Conservation (phyloP, 805 yeast species). For the Sungouiozyma intestinalis region DNA sequence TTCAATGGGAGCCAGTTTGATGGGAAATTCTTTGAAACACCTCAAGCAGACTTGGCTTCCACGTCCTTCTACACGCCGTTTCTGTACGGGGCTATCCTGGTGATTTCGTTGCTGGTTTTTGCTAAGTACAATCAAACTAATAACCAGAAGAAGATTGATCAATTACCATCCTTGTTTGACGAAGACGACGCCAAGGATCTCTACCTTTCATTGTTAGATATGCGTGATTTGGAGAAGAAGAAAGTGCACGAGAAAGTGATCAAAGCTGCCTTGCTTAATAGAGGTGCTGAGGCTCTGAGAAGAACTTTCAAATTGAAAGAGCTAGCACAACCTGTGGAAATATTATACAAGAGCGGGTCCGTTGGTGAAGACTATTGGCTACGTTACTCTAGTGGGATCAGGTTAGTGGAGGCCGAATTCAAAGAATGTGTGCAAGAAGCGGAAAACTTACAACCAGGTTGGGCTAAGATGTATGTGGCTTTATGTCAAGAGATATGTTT, state of each 20-base stretch:
- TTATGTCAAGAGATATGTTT: conserved; percentile 83
- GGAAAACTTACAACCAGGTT: conserved; percentile 59
- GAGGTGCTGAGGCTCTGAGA: conserved; percentile 83
- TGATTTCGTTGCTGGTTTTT: conserved; percentile 58
- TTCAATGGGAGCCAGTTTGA: conserved; percentile 5
- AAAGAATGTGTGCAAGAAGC: conserved; percentile 69
- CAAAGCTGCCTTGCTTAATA: conserved; percentile 54
- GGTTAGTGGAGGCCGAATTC: conserved; percentile 72
- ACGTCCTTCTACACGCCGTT: conserved; percentile 64
- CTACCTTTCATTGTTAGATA: conserved; percentile 47
- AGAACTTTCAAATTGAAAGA: conserved; percentile 77
- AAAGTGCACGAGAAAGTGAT: conserved; percentile 70
- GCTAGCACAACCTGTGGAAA: conserved; percentile 54
- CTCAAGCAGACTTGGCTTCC: conserved; percentile 26
- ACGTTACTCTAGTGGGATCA: conserved; percentile 66
- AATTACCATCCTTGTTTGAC: conserved; percentile 63
- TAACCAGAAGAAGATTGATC: conserved; percentile 37
- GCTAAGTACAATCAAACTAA: conserved; percentile 59
- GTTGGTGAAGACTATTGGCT: conserved; percentile 85
- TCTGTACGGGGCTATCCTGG: conserved; percentile 58
- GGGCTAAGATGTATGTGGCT: conserved; percentile 70
- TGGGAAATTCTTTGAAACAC: conserved; percentile 12
- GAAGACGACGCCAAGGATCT: conserved; percentile 56
- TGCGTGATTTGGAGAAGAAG: conserved; percentile 18
- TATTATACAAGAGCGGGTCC: conserved; percentile 75